These are phyloP conservation scores for Fennellomyces sp. DNA, from an alignment of 371 early-diverging fungal species.

Conservation along the genomic window DNA sequence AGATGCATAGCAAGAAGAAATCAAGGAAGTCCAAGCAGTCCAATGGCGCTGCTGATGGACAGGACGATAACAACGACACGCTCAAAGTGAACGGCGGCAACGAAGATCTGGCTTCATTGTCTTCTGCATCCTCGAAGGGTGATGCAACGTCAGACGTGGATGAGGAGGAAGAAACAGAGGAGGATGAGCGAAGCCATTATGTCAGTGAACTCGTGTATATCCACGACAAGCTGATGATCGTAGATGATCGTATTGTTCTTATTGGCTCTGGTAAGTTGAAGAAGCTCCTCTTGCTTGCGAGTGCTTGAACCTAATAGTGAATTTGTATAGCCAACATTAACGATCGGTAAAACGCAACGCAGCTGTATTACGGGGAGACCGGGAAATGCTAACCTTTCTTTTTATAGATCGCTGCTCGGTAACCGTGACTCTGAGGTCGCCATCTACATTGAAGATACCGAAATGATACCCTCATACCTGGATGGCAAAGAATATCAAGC, in stretches of 20 bases:
- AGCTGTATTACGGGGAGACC: not conserved
- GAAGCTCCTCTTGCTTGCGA: too few species aligned
- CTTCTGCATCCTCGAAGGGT: not conserved
- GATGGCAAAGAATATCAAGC: conserved; percentile 76
- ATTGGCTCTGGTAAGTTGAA: conserved; percentile 73
- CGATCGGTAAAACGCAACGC: conserved; percentile 39
- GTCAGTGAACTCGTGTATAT: conserved; percentile 89
- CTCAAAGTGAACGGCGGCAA: not conserved
- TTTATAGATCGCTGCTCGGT: conserved; percentile 67
- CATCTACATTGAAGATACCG: conserved; percentile 81
- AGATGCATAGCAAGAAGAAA: not conserved
- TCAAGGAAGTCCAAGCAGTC: not conserved
- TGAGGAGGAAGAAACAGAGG: not conserved
- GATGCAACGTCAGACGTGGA: not conserved
- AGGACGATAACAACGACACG: not conserved
- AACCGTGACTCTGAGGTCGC: conserved; percentile 92
- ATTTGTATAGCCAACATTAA: conserved; percentile 45
- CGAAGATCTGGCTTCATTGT: conserved; percentile 5
- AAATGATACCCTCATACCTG: conserved; percentile 71
- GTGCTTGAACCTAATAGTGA: too few species aligned
- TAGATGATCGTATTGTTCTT: conserved; percentile 83
- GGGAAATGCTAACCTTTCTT: conserved; percentile 14
- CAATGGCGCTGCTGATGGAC: not conserved
- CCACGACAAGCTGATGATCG: conserved; percentile 92
- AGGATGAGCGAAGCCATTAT: conserved; percentile 49